Evolutionary conservation across 2,329 filamentous ascomycete genomes (phyloP), one percentile per base, ranked within the genome.

Genomic region (Botrytis elliptica): DNA sequence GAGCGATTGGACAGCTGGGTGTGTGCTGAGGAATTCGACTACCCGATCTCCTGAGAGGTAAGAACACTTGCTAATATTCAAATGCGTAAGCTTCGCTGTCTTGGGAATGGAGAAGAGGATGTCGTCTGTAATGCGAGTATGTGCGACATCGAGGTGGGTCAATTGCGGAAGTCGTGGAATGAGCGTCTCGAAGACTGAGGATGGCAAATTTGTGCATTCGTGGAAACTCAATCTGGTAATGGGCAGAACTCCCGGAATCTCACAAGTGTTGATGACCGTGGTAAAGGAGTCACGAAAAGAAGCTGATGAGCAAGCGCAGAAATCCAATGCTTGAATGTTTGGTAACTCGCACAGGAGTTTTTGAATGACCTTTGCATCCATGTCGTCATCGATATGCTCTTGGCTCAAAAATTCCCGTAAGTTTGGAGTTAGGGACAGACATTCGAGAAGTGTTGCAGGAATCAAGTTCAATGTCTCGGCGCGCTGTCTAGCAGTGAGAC

Each of bases 81-180:
- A 84, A 80, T 96, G 93, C 1, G 91, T 94, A 76, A 95, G 87
- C 75, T 85, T 86, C 18, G 93, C 93, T 7, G 90, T 90, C n/a
- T 85, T 80, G 0, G 93, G 92, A 75, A 95, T 92, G 33, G 89
- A 89, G 77, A 88, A 84, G 25, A 96, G 85, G 7, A 93, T 92
- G 38, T 86, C 84, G 81, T 94, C 89, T 49, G 90, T 94, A 78
- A 96, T 89, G 77, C 91, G 88, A 1, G 93, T 95, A 77, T 92
- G 92, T 16, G 91, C 89, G n/a, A 95, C 86, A 79, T 96, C 93
- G 55, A 96, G 87, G 80, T 95, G 92, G 1, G 93, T 95, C 71
- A 94, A 84, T 72, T 87, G 85, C 40, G 85, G 81, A 66, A 95
- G 85, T n/a, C 89, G 88, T n/a, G 93, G 91, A 18, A 96, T 85